Evolutionary conservation across 2,329 filamentous ascomycete species (phyloP).

Genomic region (Fusarium metavorans): DNA sequence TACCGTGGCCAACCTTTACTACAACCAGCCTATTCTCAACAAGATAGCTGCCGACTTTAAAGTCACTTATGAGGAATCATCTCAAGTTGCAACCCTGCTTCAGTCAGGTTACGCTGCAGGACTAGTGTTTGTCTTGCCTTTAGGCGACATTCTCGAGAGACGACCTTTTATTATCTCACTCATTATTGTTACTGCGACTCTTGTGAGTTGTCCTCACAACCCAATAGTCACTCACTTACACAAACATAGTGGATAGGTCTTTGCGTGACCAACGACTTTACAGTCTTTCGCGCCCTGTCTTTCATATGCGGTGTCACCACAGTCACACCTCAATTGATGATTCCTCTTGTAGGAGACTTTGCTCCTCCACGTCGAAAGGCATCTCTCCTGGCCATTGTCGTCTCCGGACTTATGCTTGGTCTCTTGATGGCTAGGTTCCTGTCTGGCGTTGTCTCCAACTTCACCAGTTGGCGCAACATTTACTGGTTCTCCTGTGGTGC

Average conservation of each 20-base stretch:
- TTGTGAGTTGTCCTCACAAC: slow-evolving; percentile 60
- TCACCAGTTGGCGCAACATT: slow-evolving; percentile 79
- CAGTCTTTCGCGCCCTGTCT: slow-evolving; percentile 75
- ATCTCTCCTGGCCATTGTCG: slow-evolving; percentile 78
- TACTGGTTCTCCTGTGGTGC: slow-evolving; percentile 83
- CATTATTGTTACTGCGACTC: slow-evolving; percentile 74
- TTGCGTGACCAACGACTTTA: slow-evolving; percentile 75
- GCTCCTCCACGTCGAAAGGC: slow-evolving; percentile 77
- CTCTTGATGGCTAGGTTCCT: slow-evolving; percentile 81
- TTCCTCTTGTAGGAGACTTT: slow-evolving; percentile 83
- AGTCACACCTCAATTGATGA: slow-evolving; percentile 83
- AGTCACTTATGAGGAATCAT: slow-evolving; percentile 76
- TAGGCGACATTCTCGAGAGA: slow-evolving; percentile 77
- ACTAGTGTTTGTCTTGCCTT: slow-evolving; percentile 78
- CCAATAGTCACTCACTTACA: not conserved
- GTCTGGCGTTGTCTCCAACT: slow-evolving; percentile 80
- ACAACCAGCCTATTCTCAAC: slow-evolving; percentile 83
- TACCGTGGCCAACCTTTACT: slow-evolving; percentile 85
- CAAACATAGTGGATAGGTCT: slow-evolving; percentile 71
- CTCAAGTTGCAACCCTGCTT: slow-evolving; percentile 77
- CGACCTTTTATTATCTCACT: slow-evolving; percentile 77
- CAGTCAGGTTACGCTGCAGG: slow-evolving; percentile 84
- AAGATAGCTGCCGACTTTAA: slow-evolving; percentile 78
- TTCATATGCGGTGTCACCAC: slow-evolving; percentile 83
- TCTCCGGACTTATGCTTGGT: slow-evolving; percentile 80